phyloP scores from a whole-genome alignment of 306 rosid genomes.

The Neltuma alba region DNA sequence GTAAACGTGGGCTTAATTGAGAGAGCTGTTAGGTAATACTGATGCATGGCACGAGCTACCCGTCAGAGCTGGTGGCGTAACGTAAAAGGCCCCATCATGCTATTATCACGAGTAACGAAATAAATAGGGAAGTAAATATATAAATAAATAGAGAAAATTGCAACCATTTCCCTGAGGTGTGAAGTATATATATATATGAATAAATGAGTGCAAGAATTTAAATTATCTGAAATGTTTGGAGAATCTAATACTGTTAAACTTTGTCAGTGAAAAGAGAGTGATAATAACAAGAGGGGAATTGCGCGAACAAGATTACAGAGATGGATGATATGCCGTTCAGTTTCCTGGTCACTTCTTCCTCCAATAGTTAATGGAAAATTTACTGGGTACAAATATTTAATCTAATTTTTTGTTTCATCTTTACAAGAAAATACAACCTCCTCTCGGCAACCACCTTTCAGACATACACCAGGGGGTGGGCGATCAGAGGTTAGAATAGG shows the following conservation, averaged over 20 bases:
- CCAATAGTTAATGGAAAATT: neutral
- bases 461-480: too few species aligned
- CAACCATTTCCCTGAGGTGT: neutral
- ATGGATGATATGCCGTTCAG: neutral
- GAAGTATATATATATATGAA: too few species aligned
- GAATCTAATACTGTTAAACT: too few species aligned
- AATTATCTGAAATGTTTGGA: too few species aligned
- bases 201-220: too few species aligned
- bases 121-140: too few species aligned
- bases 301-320: neutral
- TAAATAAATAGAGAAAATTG: too few species aligned
- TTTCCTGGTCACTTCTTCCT: neutral
- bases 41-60: neutral
- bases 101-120: neutral
- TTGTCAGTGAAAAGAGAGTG: neutral
- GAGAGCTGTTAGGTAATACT: neutral
- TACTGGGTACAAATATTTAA: neutral
- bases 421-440: too few species aligned
- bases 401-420: too few species aligned
- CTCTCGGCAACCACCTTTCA: too few species aligned
- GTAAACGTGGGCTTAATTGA: neutral
- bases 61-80: neutral
- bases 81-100: neutral
- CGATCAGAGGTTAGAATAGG: neutral
- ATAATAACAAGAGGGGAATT: neutral